Evolutionary conservation across 2,329 filamentous ascomycete genomes (phyloP).

Genomic region (Ophiosphaerella narmari): DNA sequence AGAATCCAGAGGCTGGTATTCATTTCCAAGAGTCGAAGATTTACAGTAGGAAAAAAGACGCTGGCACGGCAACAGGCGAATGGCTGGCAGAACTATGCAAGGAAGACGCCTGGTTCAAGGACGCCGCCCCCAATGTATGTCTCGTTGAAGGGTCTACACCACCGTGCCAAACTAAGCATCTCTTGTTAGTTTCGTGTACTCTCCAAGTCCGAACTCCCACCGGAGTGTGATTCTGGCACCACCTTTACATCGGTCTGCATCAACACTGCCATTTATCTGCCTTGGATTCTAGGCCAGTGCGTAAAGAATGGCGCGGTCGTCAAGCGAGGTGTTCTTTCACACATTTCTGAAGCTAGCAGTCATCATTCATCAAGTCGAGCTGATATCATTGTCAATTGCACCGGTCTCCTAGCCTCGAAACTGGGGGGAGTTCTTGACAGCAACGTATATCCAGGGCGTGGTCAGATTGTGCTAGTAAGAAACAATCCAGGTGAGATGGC

Average conservation of each 20-base stretch:
- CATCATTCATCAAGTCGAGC: constrained; percentile 64
- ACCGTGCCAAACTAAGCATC: too few species aligned
- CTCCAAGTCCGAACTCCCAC: constrained; percentile 58
- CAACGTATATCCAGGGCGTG: constrained; percentile 74
- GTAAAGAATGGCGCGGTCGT: constrained; percentile 70
- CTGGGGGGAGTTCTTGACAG: constrained; percentile 82
- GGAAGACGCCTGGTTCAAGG: constrained; percentile 73
- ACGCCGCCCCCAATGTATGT: constrained; percentile 69
- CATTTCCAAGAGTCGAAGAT: constrained; percentile 70
- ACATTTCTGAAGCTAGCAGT: constrained; percentile 71
- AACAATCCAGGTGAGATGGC: constrained; percentile 77
- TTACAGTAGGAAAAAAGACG: constrained; percentile 69
- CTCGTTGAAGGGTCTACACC: background rate
- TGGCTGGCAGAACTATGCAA: constrained; percentile 71
- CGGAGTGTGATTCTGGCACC: constrained; percentile 71
- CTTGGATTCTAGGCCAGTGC: constrained; percentile 83
- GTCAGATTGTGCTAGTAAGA: constrained; percentile 81
- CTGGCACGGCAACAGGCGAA: constrained; percentile 56
- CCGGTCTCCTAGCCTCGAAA: constrained; percentile 73
- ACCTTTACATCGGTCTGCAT: constrained; percentile 87
- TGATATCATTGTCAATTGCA: constrained; percentile 81
- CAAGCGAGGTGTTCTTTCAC: constrained; percentile 54
- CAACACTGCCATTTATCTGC: constrained; percentile 85
- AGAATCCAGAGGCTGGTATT: constrained; percentile 77
- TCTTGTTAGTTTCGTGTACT: constrained; percentile 63